A percentile compares a stretch with the other conserved stretches of the same genome.
Evolutionary conservation across 352 stramenopile species (phyloP).

Genomic region (Sclerospora graminicola): DNA sequence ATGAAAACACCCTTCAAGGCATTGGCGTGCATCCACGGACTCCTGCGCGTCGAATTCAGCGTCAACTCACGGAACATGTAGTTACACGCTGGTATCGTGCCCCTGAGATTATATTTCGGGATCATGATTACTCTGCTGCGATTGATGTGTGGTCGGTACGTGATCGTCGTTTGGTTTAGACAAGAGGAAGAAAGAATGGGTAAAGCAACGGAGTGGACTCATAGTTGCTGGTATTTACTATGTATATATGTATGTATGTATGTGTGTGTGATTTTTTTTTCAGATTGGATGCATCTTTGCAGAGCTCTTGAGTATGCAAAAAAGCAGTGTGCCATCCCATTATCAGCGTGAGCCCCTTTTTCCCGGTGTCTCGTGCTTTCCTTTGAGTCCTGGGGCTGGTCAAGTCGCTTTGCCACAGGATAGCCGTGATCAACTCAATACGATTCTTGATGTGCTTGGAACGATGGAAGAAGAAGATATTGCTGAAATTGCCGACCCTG

Average conservation of each 20-base stretch:
- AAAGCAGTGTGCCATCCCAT: slow-evolving; percentile 90
- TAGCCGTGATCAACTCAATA: slow-evolving; percentile 80
- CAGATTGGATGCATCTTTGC: slow-evolving; percentile 93
- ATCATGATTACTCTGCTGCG: slow-evolving; percentile 80
- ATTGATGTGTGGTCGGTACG: slow-evolving; percentile 86
- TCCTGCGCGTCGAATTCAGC: slow-evolving; percentile 68
- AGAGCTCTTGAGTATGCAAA: slow-evolving; percentile 94
- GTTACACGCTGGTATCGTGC: slow-evolving; percentile 93
- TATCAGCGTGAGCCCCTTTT: slow-evolving; percentile 92
- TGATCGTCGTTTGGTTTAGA: slow-evolving; percentile 6
- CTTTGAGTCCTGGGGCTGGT: slow-evolving; percentile 60
- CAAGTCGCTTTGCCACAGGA: slow-evolving; percentile 73
- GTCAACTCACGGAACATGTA: slow-evolving; percentile 91
- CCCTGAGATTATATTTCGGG: slow-evolving; percentile 90
- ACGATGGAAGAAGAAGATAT: slow-evolving; percentile 82
- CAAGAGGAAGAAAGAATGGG: too few relatives aligned
- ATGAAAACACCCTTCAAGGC: slow-evolving; percentile 52
- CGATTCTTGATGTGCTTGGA: slow-evolving; percentile 81
- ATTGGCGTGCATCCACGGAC: slow-evolving; percentile 64
- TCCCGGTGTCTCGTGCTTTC: slow-evolving; percentile 89
- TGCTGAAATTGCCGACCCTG: slow-evolving; percentile 71
- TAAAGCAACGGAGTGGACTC: too few relatives aligned
- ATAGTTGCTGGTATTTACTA: too few relatives aligned
- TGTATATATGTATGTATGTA: too few relatives aligned
- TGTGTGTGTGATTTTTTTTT: slow-evolving; percentile 1